Base-by-base conservation (phyloP, 768 basidiomycete genomes). In the Naganishia kalamii region DNA sequence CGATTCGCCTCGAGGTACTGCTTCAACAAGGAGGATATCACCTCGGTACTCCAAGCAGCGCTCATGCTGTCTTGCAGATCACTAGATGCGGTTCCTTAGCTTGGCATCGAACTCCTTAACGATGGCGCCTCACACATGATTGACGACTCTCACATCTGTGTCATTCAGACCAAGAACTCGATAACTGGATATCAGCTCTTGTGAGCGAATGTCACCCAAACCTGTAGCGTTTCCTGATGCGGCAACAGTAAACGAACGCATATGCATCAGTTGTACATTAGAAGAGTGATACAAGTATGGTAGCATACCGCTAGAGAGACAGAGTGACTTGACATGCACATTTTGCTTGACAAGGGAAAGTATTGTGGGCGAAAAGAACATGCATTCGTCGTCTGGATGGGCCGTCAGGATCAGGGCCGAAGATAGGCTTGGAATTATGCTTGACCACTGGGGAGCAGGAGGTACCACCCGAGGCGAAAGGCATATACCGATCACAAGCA, bases 331-430 rank as follows among this genome's bases (percentile, higher is more conserved):
- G 0, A 88, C 73, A 23, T 83, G 78, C 63, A 69, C 72, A 15
- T 74, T 70, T 21, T 74, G 69, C 1, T 67, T 67, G 21, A 66
- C 66, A 33, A 92, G 81, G 2, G 83, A 81, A 33, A 87, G 79
- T 15, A 94, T 76, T 0, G 90, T 92, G 0, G 92, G 92, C 3
- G 86, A 86, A 75, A 97, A 97, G 82, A 97, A 97, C 83, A 93
- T 84, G 75, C 86, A 86, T 79, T 96, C 92, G 75, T 97, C 92
- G 74, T 96, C 92, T 2, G 92, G 92, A 74, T 97, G 92, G 29
- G 92, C 91, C 0, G 92, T 94, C 48, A 97, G 77, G 3, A 96
- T 61, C n/a, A 77, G 60, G 5, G 54, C 54, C 21, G 13, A 29
- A 5, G 23, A 8, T 29, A 13, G 8, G 35, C 27, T 35, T 37